A percentile compares a stretch with the other conserved stretches of the same genome.
Evolutionary conservation across 2,329 filamentous ascomycete species (phyloP).

Genomic region (Penicillium nordicum): DNA sequence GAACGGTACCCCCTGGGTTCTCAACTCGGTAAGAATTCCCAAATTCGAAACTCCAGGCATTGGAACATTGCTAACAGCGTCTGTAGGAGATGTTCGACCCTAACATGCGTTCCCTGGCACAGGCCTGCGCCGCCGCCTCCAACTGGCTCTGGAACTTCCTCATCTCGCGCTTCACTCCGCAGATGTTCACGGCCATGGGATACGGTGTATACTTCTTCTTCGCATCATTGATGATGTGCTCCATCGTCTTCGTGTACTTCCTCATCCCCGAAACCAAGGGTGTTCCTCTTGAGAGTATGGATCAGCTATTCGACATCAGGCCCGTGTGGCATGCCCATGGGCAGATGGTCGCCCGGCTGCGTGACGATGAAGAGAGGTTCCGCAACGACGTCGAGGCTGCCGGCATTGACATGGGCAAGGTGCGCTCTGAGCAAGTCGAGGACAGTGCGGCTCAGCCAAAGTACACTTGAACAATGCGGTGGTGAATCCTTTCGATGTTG

Average conservation of each 20-base stretch:
- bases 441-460: conserved; percentile 10
- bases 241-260: conserved; percentile 58
- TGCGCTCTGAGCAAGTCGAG: conserved; percentile 19
- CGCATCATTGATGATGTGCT: conserved; percentile 57
- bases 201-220: conserved; percentile 68
- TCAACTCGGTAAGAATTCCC: conserved; percentile 52
- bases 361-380: conserved; percentile 37
- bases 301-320: conserved; percentile 53
- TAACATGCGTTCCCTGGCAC: conserved; percentile 66
- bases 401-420: conserved; percentile 15
- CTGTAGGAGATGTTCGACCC: conserved; percentile 65
- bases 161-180: conserved; percentile 40
- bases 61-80: conserved; percentile 8
- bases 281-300: conserved; percentile 62
- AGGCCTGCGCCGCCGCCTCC: conserved; percentile 59
- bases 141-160: conserved; percentile 42
- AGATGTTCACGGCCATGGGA: conserved; percentile 44
- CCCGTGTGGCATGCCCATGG: conserved; percentile 38
- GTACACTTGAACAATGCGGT: conserved; percentile 12
- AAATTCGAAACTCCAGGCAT: not conserved
- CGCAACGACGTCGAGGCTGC: conserved; percentile 24
- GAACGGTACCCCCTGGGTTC: conserved; percentile 74
- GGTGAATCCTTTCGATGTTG: not conserved
- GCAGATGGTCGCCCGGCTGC: conserved; percentile 30
- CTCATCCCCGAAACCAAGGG: conserved; percentile 63